Conservation (phyloP, 2,329 filamentous ascomycete genomes). For the Elsinoe ampelina region DNA sequence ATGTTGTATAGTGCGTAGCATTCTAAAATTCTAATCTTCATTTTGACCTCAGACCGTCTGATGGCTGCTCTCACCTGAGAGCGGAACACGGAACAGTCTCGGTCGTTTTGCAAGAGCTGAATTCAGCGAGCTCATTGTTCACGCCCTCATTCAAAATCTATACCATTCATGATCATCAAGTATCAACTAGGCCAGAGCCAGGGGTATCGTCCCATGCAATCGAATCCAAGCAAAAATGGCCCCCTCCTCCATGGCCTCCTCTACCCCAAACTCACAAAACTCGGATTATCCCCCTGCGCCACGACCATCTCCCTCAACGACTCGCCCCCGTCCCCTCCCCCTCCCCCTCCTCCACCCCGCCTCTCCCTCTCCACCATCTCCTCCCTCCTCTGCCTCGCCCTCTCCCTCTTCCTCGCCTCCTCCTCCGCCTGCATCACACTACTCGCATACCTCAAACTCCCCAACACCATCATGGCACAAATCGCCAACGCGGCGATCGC, state of each 20-base stretch:
- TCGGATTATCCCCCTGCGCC: conserved; percentile 24
- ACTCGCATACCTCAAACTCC: conserved; percentile 32
- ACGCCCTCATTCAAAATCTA: too few species aligned
- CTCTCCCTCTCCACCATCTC: background rate
- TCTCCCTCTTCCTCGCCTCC: conserved; percentile 31
- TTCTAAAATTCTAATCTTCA: background rate
- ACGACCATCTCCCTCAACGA: background rate
- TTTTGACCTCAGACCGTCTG: background rate
- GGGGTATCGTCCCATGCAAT: conserved; percentile 1
- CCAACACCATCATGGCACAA: conserved; percentile 37
- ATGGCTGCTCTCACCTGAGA: too few species aligned
- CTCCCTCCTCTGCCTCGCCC: conserved; percentile 10
- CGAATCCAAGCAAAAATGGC: background rate
- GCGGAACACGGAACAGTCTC: too few species aligned
- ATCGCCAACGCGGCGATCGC: conserved; percentile 50
- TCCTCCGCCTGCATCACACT: conserved; percentile 32
- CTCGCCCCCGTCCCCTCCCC: background rate
- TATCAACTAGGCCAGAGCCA: background rate
- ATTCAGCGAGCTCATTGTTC: too few species aligned
- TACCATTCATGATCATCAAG: too few species aligned
- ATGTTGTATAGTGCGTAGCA: background rate
- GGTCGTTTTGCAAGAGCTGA: too few species aligned
- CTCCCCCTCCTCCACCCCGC: background rate
- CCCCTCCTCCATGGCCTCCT: background rate
- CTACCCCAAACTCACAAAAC: conserved; percentile 27